These are phyloP conservation scores for Globisporangium takayamanum DNA, from an alignment of 352 stramenopile genomes.

Conservation along the genomic window DNA sequence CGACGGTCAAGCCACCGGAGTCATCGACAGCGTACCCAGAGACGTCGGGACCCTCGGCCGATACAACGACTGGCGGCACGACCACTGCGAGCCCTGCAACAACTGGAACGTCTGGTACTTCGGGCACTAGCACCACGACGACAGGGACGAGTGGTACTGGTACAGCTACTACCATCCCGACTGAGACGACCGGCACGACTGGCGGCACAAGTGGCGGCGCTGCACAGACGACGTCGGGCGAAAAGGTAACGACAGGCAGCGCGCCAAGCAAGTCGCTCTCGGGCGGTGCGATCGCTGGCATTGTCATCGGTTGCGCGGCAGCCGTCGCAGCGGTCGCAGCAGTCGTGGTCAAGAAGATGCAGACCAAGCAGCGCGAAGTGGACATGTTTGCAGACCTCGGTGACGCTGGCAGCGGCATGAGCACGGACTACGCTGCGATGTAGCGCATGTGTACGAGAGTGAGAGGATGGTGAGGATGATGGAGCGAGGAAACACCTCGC, in stretches of 20 bases:
- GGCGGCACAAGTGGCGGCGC: neutral
- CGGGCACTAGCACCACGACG: neutral
- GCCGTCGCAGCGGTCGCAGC: constrained; percentile 6
- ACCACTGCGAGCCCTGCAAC: neutral
- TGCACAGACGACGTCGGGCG: constrained; percentile 2
- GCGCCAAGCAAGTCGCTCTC: neutral
- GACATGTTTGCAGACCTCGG: constrained; percentile 11
- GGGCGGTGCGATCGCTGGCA: constrained; percentile 4
- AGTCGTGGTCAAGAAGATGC: constrained; percentile 7
- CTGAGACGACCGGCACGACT: neutral
- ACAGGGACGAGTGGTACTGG: neutral
- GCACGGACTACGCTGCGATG: constrained; percentile 13
- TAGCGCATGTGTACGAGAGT: neutral
- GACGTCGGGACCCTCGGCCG: neutral
- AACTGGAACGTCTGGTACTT: neutral
- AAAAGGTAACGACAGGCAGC: constrained; percentile 1
- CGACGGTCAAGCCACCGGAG: neutral
- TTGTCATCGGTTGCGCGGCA: constrained; percentile 5
- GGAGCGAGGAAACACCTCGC: too few relatives aligned
- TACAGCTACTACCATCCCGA: neutral
- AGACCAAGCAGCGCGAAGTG: constrained; percentile 13
- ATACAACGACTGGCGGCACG: neutral
- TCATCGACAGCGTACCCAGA: too few relatives aligned
- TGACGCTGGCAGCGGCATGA: constrained; percentile 5
- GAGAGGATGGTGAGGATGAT: too few relatives aligned